phyloP scores from a whole-genome alignment of 202 grass and related monocot species.

The Schoenoplectus tabernaemontani region DNA sequence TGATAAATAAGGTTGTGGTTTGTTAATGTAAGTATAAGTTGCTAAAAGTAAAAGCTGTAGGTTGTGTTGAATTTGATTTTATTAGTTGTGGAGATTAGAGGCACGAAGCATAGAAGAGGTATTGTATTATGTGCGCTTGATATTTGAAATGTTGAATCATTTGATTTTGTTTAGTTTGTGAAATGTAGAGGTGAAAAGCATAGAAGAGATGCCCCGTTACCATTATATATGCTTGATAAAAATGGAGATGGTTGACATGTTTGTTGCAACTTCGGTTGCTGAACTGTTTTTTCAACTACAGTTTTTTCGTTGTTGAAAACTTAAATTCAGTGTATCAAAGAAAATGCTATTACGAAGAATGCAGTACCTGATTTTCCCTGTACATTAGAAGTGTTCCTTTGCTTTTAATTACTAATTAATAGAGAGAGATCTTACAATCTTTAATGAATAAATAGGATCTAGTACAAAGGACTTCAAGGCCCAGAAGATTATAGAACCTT shows the following conservation, averaged over 20 bases:
- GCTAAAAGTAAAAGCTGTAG: not conserved
- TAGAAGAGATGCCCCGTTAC: not conserved
- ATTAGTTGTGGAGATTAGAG: not conserved
- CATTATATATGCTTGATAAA: not conserved
- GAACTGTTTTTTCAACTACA: not conserved
- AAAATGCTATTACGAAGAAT: not conserved
- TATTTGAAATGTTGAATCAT: not conserved
- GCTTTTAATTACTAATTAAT: too few species aligned
- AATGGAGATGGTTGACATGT: not conserved
- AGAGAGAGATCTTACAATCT: too few species aligned
- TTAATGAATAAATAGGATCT: too few species aligned
- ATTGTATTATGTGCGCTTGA: not conserved
- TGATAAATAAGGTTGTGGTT: slow-evolving; percentile 23
- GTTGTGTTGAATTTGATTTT: slow-evolving; percentile 1
- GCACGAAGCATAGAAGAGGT: not conserved
- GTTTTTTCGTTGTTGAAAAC: not conserved
- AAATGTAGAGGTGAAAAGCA: not conserved
- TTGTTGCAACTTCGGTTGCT: not conserved
- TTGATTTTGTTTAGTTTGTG: not conserved
- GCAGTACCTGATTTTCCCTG: not conserved
- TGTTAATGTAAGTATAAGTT: slow-evolving; percentile 15
- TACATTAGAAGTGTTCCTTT: not conserved
- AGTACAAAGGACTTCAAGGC: not conserved
- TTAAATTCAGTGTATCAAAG: not conserved
- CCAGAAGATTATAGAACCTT: not conserved